These are phyloP conservation scores for Vigna nakashimae DNA, from an alignment of 306 rosid genomes.

Conservation along the genomic window DNA sequence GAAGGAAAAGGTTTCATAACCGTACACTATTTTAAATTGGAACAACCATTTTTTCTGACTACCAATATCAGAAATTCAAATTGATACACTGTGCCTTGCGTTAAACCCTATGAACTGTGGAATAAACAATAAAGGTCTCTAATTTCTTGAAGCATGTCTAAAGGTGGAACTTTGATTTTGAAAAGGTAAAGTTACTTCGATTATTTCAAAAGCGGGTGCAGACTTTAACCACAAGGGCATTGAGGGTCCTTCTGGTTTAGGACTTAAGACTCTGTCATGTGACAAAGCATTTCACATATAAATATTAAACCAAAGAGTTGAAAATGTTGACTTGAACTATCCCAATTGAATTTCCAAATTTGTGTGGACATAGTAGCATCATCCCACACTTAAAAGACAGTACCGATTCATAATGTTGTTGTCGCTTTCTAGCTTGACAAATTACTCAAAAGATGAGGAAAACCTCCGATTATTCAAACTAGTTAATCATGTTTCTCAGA, in stretches of 20 bases:
- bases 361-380: constrained; percentile 24
- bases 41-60: not conserved
- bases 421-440: constrained; percentile 56
- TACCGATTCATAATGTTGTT: constrained; percentile 43
- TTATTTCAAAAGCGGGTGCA: constrained; percentile 54
- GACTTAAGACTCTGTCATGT: constrained; percentile 36
- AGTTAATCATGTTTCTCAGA: constrained; percentile 21
- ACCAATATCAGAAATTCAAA: constrained; percentile 47
- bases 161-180: constrained; percentile 47
- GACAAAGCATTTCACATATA: not conserved
- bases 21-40: constrained; percentile 32
- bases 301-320: not conserved
- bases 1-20: not conserved
- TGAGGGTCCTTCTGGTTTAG: not conserved
- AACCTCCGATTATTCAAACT: constrained; percentile 19
- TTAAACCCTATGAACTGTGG: constrained; percentile 40
- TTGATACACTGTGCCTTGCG: constrained; percentile 28
- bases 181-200: constrained; percentile 66
- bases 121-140: constrained; percentile 29
- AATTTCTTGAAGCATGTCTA: constrained; percentile 42
- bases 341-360: constrained; percentile 11
- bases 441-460: constrained; percentile 40
- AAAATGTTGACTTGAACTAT: constrained; percentile 28
- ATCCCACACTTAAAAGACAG: constrained; percentile 33
- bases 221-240: constrained; percentile 44